phyloP scores from a whole-genome alignment of 257 asterid species.

The Solanum clarkiae region DNA sequence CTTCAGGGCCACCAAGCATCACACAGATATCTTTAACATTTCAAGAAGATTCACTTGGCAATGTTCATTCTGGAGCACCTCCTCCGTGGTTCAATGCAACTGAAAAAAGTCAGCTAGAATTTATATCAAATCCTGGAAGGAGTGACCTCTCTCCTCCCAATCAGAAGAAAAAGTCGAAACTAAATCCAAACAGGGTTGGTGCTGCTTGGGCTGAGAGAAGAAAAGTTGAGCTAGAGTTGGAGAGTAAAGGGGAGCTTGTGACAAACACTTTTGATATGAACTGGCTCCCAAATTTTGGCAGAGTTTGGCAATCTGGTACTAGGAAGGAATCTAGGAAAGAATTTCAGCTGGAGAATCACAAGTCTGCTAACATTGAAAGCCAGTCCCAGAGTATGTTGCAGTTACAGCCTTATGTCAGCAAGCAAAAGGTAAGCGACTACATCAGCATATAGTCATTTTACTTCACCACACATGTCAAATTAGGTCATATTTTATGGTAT shows the following conservation, averaged over 20 bases:
- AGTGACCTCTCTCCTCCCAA: background rate
- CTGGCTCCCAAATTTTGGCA: constrained; percentile 95
- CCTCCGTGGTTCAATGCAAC: constrained; percentile 70
- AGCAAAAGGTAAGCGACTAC: constrained; percentile 57
- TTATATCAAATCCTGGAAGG: constrained; percentile 9
- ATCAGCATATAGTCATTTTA: background rate
- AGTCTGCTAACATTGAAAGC: constrained; percentile 20
- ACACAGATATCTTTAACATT: constrained; percentile 26
- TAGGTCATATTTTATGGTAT: background rate
- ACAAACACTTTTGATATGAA: constrained; percentile 31
- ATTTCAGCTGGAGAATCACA: constrained; percentile 40
- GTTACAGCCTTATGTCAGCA: constrained; percentile 83
- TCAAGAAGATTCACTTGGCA: constrained; percentile 37
- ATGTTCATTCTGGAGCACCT: constrained; percentile 86
- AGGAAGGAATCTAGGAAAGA: constrained; percentile 80
- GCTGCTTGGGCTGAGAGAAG: constrained; percentile 99
- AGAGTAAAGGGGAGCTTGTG: constrained; percentile 59
- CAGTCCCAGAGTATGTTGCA: constrained; percentile 24
- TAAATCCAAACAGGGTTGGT: constrained; percentile 91
- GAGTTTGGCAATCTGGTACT: constrained; percentile 95
- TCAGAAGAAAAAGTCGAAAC: constrained; percentile 33
- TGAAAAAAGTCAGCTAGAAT: constrained; percentile 24
- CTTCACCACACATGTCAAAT: background rate
- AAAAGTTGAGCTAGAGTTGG: constrained; percentile 75
- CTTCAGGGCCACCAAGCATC: constrained; percentile 26